Evolutionary conservation across 208 protist genomes (phyloP).

Genomic region (Trichomonas vaginalis): DNA sequence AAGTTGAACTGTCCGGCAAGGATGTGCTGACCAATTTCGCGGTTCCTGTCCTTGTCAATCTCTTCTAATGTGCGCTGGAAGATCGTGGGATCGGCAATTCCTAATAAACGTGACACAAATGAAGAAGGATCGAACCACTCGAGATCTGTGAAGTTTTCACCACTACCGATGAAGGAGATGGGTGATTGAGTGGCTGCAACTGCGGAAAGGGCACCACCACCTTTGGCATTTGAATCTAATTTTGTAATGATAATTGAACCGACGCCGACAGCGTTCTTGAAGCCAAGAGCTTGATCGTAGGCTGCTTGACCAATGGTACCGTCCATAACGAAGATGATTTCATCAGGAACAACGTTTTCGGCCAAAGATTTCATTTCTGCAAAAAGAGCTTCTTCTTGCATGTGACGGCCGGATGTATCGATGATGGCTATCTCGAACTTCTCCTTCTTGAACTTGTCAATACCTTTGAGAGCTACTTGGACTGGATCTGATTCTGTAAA

Average conservation of each 20-base stretch:
- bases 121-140: constrained; percentile 54
- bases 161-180: constrained; percentile 90
- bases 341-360: constrained; percentile 55
- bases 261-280: constrained; percentile 56
- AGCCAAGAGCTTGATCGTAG: constrained; percentile 63
- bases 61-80: constrained; percentile 27
- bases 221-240: constrained; percentile 92
- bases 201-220: constrained; percentile 68
- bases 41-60: constrained; percentile 23
- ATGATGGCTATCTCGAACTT: constrained; percentile 89
- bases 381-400: constrained; percentile 88
- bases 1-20: constrained; percentile 33
- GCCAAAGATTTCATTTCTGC: constrained; percentile 84
- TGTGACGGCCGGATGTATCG: constrained; percentile 92
- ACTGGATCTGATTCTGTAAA: constrained; percentile 83
- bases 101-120: constrained; percentile 53
- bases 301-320: constrained; percentile 79
- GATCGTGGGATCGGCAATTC: constrained; percentile 71
- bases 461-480: constrained; percentile 63
- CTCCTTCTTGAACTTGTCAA: constrained; percentile 39
- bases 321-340: constrained; percentile 92
- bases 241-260: constrained; percentile 97
- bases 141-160: constrained; percentile 88
- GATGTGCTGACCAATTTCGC: constrained; percentile 28
- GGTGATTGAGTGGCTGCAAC: constrained; percentile 80